Evolutionary conservation across 768 basidiomycete genomes (phyloP), one percentile per base, ranked within the genome.

Genomic region (Mycena crocata): DNA sequence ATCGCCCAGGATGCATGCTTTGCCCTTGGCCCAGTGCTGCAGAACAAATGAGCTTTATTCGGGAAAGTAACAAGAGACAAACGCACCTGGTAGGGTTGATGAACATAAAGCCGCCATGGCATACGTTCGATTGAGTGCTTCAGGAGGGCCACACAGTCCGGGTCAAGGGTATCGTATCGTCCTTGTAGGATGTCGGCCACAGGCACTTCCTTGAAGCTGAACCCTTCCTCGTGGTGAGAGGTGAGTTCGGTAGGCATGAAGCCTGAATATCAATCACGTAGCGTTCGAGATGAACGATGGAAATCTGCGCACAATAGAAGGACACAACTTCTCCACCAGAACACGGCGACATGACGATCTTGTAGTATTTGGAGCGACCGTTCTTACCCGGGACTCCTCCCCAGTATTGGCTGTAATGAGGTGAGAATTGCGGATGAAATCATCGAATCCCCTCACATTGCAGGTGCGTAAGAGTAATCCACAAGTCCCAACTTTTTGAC

Each of bases 231-330:
- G 40, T 71, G 73, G 57, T 79, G 78, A 30, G 77, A 76, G 39
- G 78, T 77, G 34, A 77, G 66, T 57, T 79, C 78, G 2, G 77
- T 76, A 9, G 77, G 78, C 78, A 78, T 79, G 61, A 79, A 79
- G 40, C 77, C 74, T 76, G 31, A 8, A 40, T 49, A 17, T 5
- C 15, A 63, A 10, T 55, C 24, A 42, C 40, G 50, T 48, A 62
- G 35, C 23, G 8, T 9, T 19, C 6, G 26, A 35, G 17, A 51
- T 14, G 31, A 39, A 32, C 24, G 28, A 30, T n/a, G 3, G 44
- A 30, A 58, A 21, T 12, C 21, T 8, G 28, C 70, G 65, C 50
- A 75, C 76, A 77, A 46, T 77, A 77, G 52, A 78, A 77, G 1
- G 77, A 77, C 14, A 77, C 74, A 46, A 78, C 72, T 32, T 79